Base-by-base conservation (phyloP, 768 basidiomycete species). In the Krasilnikovozyma curviuscula region DNA sequence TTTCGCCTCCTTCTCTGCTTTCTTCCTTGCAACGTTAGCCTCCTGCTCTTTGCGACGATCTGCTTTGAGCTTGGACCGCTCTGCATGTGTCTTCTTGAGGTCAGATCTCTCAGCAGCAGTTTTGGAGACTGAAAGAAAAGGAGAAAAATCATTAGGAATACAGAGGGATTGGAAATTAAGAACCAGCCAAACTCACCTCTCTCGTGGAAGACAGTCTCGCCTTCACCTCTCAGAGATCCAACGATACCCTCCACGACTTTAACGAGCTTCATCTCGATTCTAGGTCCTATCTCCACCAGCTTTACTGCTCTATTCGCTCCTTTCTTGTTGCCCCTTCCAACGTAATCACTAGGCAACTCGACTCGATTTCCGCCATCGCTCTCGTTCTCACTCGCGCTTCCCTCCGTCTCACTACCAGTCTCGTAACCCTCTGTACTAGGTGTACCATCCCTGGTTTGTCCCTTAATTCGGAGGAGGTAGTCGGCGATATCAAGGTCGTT, bases 231-330 rank as follows among this genome's bases (percentile, higher is more conserved):
- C 51, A 61, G 60, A 50, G 57, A 58, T 13, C 89, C 93, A 5
- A 89, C 88, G 16, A 83, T 69, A 21, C 93, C 91, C 63, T 95
- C 91, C 16, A 78, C 75, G 49, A 98, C 86, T 70, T 98, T 98
- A 56, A 95, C 76, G 56, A 98, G 67, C 54, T 74, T 73, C 56
- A 97, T 67, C 65, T 98, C 93, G 77, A 98, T 79, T 60, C 93
- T 71, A 33, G 93, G 93, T 1, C 93, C 93, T 37, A 95, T 75
- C 66, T 98, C 93, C 46, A 91, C 82, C 44, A 98, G 68, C 56
- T 78, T 72, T 10, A 98, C 84, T 5, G 93, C 91, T 55, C 84
- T 76, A 67, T 80, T 77, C 60, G 82, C 79, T 0, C 86, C 91
- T 62, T 79, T 83, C 63, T 77, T 81, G 63, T 95, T 98, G 55